Evolutionary conservation across 164 flowering plant species (phyloP), one percentile per base, ranked within the genome.

Genomic region (Hamamelis virginiana): DNA sequence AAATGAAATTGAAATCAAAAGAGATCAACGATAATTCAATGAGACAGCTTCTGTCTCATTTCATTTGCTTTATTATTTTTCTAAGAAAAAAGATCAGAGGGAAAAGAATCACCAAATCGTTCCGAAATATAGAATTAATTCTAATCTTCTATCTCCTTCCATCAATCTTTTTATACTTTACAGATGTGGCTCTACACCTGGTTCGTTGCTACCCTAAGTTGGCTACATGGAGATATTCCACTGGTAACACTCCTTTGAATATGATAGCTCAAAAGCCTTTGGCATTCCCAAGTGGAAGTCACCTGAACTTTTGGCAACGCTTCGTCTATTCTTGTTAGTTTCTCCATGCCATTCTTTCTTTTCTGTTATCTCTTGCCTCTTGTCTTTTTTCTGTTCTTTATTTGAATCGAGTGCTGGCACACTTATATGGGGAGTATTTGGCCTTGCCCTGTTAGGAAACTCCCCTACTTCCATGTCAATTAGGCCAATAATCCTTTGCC

Each of bases 121-220:
- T 33, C 6, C 41, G 4, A 33, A 2, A 33, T 33, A 33, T 33
- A 6, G 2, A 33, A 33, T 33, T 33, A 33, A 33, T 33, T 33
- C 41, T 33, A 33, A 33, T 33, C 41, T 33, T 33, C 41, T 33
- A 33, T 33, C n/a, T 33, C 4, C 41, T 33, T 33, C 41, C 41
- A 33, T 6, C 41, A 33, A 33, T 33, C 4, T 33, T 33, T 33
- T 33, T 6, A 33, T 33, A 33, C 41, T 46, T 73, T 14, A 13
- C 62, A 74, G 76, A 69, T 45, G n/a, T 69, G 58, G 72, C 66
- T 9, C 26, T 74, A 6, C 22, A 58, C 4, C 47, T 74, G 15
- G 12, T 74, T 61, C 59, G 69, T 8, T 21, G 10, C 4, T 47
- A 64, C 50, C 76, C 72, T 15, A 14, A 9, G 5, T 43, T 74